A percentile compares a stretch with the other conserved stretches of the same genome.
Conservation (phyloP, 2,329 filamentous ascomycete genomes). For the Stenocarpella maydis region DNA sequence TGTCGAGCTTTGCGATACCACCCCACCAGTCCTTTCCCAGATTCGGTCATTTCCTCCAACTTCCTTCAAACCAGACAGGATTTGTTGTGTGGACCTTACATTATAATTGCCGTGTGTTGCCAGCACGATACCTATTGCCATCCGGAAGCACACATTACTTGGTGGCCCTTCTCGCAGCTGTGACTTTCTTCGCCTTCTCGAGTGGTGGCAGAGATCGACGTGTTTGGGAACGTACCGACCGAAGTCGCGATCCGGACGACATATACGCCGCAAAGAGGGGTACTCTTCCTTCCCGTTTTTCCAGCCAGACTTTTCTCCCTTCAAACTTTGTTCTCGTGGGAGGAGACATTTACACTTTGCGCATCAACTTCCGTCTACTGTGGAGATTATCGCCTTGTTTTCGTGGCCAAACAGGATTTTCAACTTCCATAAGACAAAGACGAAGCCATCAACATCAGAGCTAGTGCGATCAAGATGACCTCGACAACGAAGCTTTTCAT, state of each 20-base stretch:
- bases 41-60: constrained; percentile 38
- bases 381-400: background rate
- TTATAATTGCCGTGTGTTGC: constrained; percentile 25
- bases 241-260: background rate
- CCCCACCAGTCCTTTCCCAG: constrained; percentile 38
- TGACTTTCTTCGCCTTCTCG: background rate
- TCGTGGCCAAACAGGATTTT: background rate
- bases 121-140: constrained; percentile 16
- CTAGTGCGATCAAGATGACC: constrained; percentile 63
- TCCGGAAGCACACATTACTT: constrained; percentile 13
- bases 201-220: background rate
- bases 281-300: constrained; percentile 25
- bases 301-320: constrained; percentile 13
- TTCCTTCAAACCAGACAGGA: constrained; percentile 37
- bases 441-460: constrained; percentile 18
- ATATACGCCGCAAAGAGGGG: constrained; percentile 26
- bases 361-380: background rate
- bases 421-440: constrained; percentile 33
- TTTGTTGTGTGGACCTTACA: constrained; percentile 25
- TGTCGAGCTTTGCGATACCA: constrained; percentile 40
- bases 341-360: constrained; percentile 1
- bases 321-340: background rate
- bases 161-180: background rate
- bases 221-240: background rate
- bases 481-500: constrained; percentile 85